Evolutionary conservation across 345 rosid species (phyloP).

Genomic region (Syzygium aqueum): DNA sequence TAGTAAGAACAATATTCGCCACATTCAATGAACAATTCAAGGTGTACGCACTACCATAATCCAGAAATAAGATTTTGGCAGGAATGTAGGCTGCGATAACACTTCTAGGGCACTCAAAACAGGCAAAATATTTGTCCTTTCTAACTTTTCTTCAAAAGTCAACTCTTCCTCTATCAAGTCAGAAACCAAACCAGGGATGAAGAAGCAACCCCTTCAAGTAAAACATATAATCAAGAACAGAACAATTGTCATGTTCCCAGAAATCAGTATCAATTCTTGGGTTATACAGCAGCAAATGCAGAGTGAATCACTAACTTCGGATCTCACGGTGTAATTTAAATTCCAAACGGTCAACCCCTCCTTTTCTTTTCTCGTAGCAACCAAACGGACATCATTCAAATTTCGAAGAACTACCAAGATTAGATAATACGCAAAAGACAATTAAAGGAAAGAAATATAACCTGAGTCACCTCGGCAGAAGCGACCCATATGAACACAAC

Average conservation of each 20-base stretch:
- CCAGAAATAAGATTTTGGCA: background rate
- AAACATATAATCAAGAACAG: background rate
- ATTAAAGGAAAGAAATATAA: background rate
- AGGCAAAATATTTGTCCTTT: background rate
- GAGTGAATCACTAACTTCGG: background rate
- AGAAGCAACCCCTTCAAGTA: background rate
- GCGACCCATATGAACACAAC: constrained; percentile 46
- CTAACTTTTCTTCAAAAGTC: background rate
- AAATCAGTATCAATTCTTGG: background rate
- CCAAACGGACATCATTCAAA: background rate
- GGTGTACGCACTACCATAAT: background rate
- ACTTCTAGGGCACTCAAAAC: background rate
- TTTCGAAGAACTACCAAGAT: background rate
- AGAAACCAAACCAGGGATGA: background rate
- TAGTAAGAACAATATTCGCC: background rate
- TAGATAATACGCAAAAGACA: background rate
- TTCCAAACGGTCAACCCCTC: background rate
- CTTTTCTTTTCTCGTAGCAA: background rate
- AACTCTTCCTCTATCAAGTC: background rate
- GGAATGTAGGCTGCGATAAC: background rate
- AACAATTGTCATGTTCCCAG: background rate
- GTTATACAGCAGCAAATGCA: background rate
- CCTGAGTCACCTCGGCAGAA: constrained; percentile 52
- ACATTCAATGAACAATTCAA: background rate
- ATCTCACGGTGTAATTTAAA: background rate